These are phyloP conservation scores for Geotrichum bryndzae DNA, from an alignment of 1,139 yeast species.

Conservation along the genomic window DNA sequence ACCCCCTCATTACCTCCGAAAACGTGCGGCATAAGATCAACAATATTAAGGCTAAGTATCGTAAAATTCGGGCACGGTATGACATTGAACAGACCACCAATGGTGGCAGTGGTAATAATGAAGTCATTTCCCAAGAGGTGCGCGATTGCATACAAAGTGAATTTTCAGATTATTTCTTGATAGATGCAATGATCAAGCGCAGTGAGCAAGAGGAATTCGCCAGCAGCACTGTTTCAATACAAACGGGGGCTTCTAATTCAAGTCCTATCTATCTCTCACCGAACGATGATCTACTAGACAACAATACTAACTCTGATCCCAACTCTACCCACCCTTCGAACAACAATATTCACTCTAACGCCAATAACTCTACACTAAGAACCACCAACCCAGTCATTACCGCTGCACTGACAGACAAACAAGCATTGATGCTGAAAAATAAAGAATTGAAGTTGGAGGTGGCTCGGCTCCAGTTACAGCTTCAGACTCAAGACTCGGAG, in stretches of 20 bases:
- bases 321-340: not conserved
- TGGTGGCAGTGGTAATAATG: not conserved
- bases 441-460: conserved; percentile 9
- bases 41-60: conserved; percentile 15
- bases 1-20: conserved; percentile 12
- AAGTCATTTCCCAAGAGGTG: not conserved
- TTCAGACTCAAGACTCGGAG: not conserved
- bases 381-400: not conserved
- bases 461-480: conserved; percentile 6
- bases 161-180: conserved; percentile 11
- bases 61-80: conserved; percentile 9
- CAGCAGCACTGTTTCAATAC: not conserved
- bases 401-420: not conserved
- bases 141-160: conserved; percentile 5
- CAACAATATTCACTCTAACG: not conserved
- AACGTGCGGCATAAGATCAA: conserved; percentile 15
- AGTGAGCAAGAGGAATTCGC: not conserved
- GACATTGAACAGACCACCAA: not conserved
- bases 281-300: not conserved
- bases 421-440: conserved; percentile 2
- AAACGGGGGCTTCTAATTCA: not conserved
- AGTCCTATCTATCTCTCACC: not conserved
- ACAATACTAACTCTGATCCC: not conserved
- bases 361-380: not conserved
- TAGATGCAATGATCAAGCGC: conserved; percentile 7